Evolutionary conservation across 2,329 filamentous ascomycete genomes (phyloP).

Genomic region (Cercospora zeae-maydis): DNA sequence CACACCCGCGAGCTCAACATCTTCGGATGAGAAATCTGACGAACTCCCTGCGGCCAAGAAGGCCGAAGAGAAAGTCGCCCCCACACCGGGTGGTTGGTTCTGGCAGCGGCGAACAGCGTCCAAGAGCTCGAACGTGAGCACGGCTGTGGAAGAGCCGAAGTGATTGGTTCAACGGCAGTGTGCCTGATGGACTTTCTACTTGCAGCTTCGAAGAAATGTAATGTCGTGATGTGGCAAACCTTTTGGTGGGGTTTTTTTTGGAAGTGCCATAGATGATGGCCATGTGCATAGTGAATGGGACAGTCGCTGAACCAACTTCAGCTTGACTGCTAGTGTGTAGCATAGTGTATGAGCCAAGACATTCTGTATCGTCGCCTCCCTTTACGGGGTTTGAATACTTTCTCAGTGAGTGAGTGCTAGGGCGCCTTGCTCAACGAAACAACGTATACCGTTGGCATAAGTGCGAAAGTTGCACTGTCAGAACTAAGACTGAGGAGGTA

Average conservation of each 20-base stretch:
- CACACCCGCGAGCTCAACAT: constrained; percentile 10
- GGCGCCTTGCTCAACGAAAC: neutral
- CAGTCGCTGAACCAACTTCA: constrained; percentile 8
- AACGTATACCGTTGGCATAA: too few species aligned
- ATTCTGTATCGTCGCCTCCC: neutral
- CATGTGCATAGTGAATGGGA: neutral
- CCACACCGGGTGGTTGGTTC: constrained; percentile 32
- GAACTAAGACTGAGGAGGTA: too few species aligned
- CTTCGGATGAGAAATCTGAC: constrained; percentile 18
- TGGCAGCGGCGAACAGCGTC: constrained; percentile 33
- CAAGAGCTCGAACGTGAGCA: constrained; percentile 20
- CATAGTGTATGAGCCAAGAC: neutral
- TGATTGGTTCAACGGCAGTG: neutral
- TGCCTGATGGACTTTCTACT: neutral
- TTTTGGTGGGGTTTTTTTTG: neutral
- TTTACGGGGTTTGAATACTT: neutral
- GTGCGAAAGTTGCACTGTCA: too few species aligned
- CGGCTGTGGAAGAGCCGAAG: constrained; percentile 8
- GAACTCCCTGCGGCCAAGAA: constrained; percentile 19
- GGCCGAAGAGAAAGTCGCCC: constrained; percentile 17
- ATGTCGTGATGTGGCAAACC: constrained; percentile 7
- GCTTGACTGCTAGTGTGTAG: neutral
- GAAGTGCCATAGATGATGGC: neutral
- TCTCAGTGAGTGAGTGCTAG: neutral
- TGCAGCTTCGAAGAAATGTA: constrained; percentile 4